Base-by-base conservation (phyloP, 352 stramenopile genomes). In the Phytophthora fragariaefolia region DNA sequence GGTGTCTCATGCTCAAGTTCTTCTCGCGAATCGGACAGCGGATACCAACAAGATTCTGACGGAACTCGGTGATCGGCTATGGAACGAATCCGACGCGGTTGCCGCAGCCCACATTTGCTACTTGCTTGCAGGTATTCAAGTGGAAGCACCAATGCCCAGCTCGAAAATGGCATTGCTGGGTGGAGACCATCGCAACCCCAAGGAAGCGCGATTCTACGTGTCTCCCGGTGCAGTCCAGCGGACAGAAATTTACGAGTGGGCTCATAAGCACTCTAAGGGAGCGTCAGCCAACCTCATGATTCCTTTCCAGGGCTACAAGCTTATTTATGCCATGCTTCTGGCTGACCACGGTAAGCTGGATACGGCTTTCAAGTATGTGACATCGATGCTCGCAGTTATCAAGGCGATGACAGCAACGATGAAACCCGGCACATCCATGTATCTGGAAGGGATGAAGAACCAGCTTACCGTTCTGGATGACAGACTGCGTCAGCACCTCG, bases 301-400 rank as follows among this genome's bases (percentile, higher is more conserved):
- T 50, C 82, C 89, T 23, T 95, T 96, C 69, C 89, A 96, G 61
- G 89, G 87, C 20, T 96, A 96, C 76, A 96, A 96, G 63, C 71
- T 96, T 30, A 95, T 96, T 55, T 91, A 96, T 57, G 84, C 89
- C 22, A 94, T 95, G 84, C 71, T 93, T 24, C 62, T 96, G 26
- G 89, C 87, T 0, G 89, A 96, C 64, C 82, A 92, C 62, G 89
- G 89, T 30, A 93, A 92, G 67, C 67, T 93, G 9, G 87, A 95
- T 57, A 88, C 82, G 13, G 76, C 89, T 18, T 95, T 94, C 71
- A 93, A 92, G 69, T 96, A 96, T 56, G 87, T 96, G 54, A 90
- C 82, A 49, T 83, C 87, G 15, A 96, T 96, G 89, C 67, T 95
- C 17, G 80, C 71, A n/a, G 75, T 91, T 18, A 85, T 96, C 42